A percentile compares a stretch with the other conserved stretches of the same genome.
phyloP scores from a whole-genome alignment of 2,329 filamentous ascomycete species.

The Annulohypoxylon truncatum region DNA sequence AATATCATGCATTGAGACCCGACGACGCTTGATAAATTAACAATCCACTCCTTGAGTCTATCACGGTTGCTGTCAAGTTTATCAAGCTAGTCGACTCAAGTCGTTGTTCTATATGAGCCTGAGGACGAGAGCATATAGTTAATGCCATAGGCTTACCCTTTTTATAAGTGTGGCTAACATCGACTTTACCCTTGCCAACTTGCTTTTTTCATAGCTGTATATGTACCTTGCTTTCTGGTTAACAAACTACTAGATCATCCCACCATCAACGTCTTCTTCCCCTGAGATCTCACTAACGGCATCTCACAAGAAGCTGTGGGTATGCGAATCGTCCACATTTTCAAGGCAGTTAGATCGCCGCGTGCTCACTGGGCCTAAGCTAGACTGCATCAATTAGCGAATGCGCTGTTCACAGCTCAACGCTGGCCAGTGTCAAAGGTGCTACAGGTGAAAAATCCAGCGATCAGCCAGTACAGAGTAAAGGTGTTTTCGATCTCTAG shows the following conservation, averaged over 20 bases:
- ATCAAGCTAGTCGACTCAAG: background rate
- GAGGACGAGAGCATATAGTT: background rate
- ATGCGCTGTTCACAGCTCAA: background rate
- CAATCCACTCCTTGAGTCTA: background rate
- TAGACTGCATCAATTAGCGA: background rate
- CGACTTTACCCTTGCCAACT: background rate
- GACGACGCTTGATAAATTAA: background rate
- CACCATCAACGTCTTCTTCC: background rate
- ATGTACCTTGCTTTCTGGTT: background rate
- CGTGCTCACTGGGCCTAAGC: constrained; percentile 4
- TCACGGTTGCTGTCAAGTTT: background rate
- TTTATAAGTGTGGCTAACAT: background rate
- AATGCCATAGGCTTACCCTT: background rate
- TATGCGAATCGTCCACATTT: constrained; percentile 24
- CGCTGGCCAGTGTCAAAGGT: background rate
- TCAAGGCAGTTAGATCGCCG: constrained; percentile 17
- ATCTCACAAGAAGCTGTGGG: constrained; percentile 12
- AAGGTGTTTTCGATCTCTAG: background rate
- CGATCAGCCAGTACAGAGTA: constrained; percentile 1
- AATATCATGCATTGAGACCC: background rate
- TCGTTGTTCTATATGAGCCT: background rate
- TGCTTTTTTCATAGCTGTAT: background rate
- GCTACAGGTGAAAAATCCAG: background rate
- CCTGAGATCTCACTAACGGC: background rate
- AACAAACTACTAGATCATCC: constrained; percentile 7